Conservation (phyloP, 805 yeast species). For the Yamadazyma kitorensis region DNA sequence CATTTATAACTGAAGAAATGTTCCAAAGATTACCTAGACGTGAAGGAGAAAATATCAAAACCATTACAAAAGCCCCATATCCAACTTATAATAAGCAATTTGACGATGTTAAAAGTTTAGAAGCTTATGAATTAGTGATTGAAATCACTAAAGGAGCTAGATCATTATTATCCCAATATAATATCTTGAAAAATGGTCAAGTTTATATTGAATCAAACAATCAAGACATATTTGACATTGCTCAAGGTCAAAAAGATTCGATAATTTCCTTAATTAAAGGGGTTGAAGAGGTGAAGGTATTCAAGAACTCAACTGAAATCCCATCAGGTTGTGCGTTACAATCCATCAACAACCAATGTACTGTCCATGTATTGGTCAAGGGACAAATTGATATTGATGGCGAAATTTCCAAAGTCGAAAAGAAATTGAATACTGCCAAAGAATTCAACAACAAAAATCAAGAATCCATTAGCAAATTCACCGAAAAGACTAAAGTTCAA, state of each 20-base stretch:
- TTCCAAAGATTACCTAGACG: slow-evolving; percentile 98
- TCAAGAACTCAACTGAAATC: slow-evolving; percentile 49
- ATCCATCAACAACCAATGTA: slow-evolving; percentile 75
- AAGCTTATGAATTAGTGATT: slow-evolving; percentile 79
- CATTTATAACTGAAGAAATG: slow-evolving; percentile 94
- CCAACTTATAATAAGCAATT: slow-evolving; percentile 65
- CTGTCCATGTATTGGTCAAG: slow-evolving; percentile 87
- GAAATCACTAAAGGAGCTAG: slow-evolving; percentile 88
- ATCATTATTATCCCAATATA: slow-evolving; percentile 87
- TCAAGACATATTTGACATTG: slow-evolving; percentile 47
- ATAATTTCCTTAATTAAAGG: slow-evolving; percentile 91
- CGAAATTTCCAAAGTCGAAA: slow-evolving; percentile 79
- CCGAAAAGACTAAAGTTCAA: slow-evolving; percentile 76
- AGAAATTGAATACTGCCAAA: slow-evolving; percentile 67
- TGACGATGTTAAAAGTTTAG: slow-evolving; percentile 61
- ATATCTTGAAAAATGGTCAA: slow-evolving; percentile 83
- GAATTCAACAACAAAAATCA: slow-evolving; percentile 60
- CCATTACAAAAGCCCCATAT: slow-evolving; percentile 78
- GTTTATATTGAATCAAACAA: slow-evolving; percentile 74
- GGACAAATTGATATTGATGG: slow-evolving; percentile 92
- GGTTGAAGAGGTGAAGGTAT: slow-evolving; percentile 70
- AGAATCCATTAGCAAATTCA: slow-evolving; percentile 79
- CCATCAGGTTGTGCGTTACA: slow-evolving; percentile 91
- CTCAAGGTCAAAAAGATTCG: slow-evolving; percentile 73
- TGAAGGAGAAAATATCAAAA: slow-evolving; percentile 59